Base-by-base conservation (phyloP, 352 stramenopile species). In the Pythium aristosporum region DNA sequence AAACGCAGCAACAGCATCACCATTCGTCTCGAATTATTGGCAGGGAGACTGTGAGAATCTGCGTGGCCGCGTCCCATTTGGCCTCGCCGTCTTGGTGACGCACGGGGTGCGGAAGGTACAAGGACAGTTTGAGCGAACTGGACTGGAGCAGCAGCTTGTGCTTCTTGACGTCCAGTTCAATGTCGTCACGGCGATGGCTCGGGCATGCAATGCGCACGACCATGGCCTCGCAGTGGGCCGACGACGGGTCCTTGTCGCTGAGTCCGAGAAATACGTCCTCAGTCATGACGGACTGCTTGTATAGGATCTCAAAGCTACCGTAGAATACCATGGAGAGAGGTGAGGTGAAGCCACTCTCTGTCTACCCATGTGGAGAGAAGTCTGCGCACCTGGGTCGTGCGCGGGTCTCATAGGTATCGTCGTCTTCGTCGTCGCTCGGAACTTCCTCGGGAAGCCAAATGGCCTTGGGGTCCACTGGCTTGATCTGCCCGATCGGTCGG, bases 211-310 rank as follows among this genome's bases (percentile, higher is more conserved):
- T 63, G 25, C 84, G 82, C 55, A 96, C 73, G 39, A 93, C 80
- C 74, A 94, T 89, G 23, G 82, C 82, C 53, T 93, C 81, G 54
- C 87, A 96, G 50, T 91, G 76, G 4, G 82, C 79, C 1, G 77
- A 88, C 18, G 84, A 94, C n/a, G 85, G 85, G 44, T 96, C 87
- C 56, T 92, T 92, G 61, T 94, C 85, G 48, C 80, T 82, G 16
- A 94, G 66, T 1, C 85, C 85, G 25, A 96, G 76, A 41, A 91
- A 96, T 59, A 96, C 77, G 61, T 92, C 85, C 54, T 96, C 87
- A 0, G 85, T 90, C 85, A 91, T 92, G 39, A 96, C 83, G 36
- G 72, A 87, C 68, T 96, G 87, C 71, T 93, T 92, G 75, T 92
- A 94, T 41, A 92, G 61, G 52, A 96, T 80, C 67, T 92, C 87